Evolutionary conservation across 106 monocot genomes (phyloP).

Genomic region (Platanthera guangdongensis): DNA sequence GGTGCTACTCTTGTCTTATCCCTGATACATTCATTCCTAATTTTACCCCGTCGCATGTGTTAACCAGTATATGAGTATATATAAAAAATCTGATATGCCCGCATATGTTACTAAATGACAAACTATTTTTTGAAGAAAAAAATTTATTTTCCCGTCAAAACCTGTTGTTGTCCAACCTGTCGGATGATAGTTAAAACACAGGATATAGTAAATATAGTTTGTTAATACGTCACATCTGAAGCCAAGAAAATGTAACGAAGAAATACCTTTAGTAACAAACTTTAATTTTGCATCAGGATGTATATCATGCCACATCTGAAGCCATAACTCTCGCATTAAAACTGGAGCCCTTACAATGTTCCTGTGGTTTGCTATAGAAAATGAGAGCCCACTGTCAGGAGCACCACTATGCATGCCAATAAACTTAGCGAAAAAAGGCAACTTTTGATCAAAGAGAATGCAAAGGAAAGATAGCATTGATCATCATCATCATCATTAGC

Average conservation of each 20-base stretch:
- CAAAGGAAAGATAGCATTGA: not conserved
- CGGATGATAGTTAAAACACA: too few relatives aligned
- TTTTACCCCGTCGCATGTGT: too few relatives aligned
- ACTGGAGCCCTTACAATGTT: constrained; percentile 82
- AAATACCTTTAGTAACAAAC: constrained; percentile 91
- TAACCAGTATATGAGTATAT: too few relatives aligned
- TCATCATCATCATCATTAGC: not conserved
- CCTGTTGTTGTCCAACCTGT: too few relatives aligned
- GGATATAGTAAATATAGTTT: too few relatives aligned
- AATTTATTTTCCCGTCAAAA: too few relatives aligned
- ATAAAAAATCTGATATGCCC: too few relatives aligned
- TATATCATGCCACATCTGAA: constrained; percentile 99
- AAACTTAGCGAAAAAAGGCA: not conserved
- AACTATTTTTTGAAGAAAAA: too few relatives aligned
- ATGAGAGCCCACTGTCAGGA: constrained; percentile 2
- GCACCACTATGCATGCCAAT: not conserved
- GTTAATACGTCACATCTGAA: too few relatives aligned
- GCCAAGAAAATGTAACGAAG: not conserved
- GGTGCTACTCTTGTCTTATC: too few relatives aligned
- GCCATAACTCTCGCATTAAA: constrained; percentile 97
- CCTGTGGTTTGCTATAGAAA: constrained; percentile 72
- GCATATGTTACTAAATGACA: too few relatives aligned
- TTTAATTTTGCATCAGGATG: constrained; percentile 74
- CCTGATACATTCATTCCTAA: too few relatives aligned
- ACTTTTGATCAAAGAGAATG: not conserved